Percentiles rank a stretch among this genome's conserved stretches.
These are phyloP conservation scores for Albatrellus ellisii DNA, from an alignment of 768 basidiomycete genomes.

Conservation along the genomic window DNA sequence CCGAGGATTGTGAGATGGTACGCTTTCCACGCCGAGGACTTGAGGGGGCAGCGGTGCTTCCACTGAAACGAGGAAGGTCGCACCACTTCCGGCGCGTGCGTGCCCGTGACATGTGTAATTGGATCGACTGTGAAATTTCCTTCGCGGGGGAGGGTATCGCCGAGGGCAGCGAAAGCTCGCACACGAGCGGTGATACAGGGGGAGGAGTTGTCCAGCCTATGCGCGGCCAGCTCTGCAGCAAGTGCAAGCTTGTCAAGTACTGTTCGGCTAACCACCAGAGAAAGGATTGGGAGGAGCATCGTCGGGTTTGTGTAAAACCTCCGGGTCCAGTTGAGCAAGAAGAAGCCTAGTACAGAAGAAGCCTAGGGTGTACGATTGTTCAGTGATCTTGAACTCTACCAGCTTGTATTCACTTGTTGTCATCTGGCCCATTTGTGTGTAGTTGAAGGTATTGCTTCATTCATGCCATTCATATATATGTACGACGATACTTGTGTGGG, in stretches of 20 bases:
- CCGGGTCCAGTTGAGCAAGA: neutral
- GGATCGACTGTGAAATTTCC: constrained; percentile 59
- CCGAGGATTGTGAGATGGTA: constrained; percentile 74
- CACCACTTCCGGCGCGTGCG: constrained; percentile 27
- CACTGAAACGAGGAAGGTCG: constrained; percentile 44
- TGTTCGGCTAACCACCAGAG: constrained; percentile 64
- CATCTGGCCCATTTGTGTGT: too few species aligned
- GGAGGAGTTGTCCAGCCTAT: too few species aligned
- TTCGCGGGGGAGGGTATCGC: constrained; percentile 30
- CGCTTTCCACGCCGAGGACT: constrained; percentile 58
- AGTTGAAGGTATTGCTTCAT: too few species aligned
- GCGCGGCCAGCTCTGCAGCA: constrained; percentile 57
- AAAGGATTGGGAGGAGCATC: constrained; percentile 71
- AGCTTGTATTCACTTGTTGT: too few species aligned
- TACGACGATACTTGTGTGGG: too few species aligned
- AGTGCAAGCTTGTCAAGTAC: constrained; percentile 68
- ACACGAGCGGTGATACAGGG: constrained; percentile 4
- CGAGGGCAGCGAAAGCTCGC: constrained; percentile 20
- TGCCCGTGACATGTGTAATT: constrained; percentile 63
- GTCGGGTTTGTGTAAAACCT: constrained; percentile 46
- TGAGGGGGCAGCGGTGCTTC: constrained; percentile 47
- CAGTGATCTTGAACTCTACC: neutral
- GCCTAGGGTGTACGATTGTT: too few species aligned
- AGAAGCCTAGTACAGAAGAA: too few species aligned
- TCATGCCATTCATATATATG: too few species aligned